phyloP scores from a whole-genome alignment of 345 rosid species.

The Lepidium sativum region DNA sequence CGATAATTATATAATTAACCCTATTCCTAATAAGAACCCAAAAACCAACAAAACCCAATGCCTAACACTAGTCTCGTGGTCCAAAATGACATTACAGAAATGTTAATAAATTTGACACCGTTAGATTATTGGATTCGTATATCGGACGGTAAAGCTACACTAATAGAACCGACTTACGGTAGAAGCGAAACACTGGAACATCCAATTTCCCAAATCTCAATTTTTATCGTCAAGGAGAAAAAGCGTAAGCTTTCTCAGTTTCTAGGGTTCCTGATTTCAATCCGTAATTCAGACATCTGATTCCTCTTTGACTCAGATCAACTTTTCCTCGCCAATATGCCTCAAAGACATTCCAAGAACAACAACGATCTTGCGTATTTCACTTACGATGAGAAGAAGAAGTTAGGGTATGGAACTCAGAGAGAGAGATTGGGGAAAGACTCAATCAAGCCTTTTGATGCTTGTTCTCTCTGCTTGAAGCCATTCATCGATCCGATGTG shows the following conservation, averaged over 20 bases:
- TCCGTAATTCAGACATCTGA: not conserved
- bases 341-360: conserved; percentile 97
- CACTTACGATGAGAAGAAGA: conserved; percentile 95
- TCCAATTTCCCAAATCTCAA: not conserved
- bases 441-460: conserved; percentile 91
- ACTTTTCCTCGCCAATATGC: conserved; percentile 41
- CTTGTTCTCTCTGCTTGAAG: conserved; percentile 90
- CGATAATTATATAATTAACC: no score
- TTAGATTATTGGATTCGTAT: conserved; percentile 1
- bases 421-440: conserved; percentile 91
- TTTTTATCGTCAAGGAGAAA: not conserved
- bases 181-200: conserved; percentile 3
- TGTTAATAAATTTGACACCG: no score
- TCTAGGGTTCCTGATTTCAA: conserved; percentile 29
- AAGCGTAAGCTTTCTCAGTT: not conserved
- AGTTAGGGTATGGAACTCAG: conserved; percentile 95
- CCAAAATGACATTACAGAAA: no score
- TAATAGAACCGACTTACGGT: not conserved
- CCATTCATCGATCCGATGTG: conserved; percentile 83
- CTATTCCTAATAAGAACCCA: no score
- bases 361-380: conserved; percentile 93
- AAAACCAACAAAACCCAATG: no score
- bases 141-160: conserved; percentile 9
- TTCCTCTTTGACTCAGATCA: not conserved
- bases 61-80: no score